A percentile compares a stretch with the other conserved stretches of the same genome.
These are phyloP conservation scores for Ricinus communis DNA, from an alignment of 345 rosid species.

Conservation along the genomic window DNA sequence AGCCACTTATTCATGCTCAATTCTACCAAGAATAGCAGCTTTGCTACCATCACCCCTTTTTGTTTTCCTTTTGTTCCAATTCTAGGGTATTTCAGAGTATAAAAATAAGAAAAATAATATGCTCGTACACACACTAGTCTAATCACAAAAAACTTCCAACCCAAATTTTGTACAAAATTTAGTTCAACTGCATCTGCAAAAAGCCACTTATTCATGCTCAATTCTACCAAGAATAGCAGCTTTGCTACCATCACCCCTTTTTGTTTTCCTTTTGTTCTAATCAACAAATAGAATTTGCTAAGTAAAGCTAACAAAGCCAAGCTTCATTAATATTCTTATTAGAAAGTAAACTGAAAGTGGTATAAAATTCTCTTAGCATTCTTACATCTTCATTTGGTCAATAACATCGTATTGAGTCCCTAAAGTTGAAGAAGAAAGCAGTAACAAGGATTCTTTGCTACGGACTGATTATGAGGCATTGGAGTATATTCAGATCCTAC, in stretches of 20 bases:
- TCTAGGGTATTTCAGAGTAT: neutral
- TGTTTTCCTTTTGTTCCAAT: neutral
- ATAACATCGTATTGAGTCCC: neutral
- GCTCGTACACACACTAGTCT: neutral
- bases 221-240: no score
- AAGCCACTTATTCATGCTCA: no score
- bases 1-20: no score
- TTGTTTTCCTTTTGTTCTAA: neutral
- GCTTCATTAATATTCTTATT: neutral
- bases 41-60: no score
- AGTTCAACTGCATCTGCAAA: neutral
- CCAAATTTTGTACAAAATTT: neutral
- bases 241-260: no score
- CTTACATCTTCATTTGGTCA: neutral
- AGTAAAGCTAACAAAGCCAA: neutral
- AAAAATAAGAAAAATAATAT: neutral
- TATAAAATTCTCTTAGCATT: neutral
- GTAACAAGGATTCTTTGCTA: neutral
- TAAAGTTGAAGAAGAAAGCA: neutral
- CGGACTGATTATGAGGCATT: neutral
- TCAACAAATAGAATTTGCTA: neutral
- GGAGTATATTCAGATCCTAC: neutral
- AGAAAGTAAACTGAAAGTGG: no score
- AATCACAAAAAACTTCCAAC: neutral
- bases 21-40: no score